phyloP scores from a whole-genome alignment of 345 rosid genomes.

The Hibiscus syriacus region DNA sequence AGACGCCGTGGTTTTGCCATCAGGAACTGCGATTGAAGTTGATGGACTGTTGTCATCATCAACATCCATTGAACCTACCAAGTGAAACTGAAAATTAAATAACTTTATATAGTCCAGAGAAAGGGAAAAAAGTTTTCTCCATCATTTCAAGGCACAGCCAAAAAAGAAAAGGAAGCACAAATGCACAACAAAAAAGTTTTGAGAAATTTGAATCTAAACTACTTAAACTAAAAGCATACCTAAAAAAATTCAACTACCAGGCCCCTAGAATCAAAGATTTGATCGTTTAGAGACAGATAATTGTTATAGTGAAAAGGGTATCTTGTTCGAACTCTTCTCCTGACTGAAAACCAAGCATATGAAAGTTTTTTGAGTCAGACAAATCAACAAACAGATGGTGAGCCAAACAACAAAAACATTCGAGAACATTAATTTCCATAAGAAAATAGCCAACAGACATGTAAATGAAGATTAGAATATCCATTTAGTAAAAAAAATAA shows the following conservation, averaged over 20 bases:
- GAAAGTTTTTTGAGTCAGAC: not conserved
- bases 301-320: not conserved
- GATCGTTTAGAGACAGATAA: not conserved
- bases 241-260: not conserved
- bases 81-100: not conserved
- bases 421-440: not conserved
- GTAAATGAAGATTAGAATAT: not conserved
- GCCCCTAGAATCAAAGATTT: not conserved
- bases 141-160: not conserved
- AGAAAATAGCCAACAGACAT: no score
- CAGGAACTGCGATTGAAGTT: slow-evolving; percentile 21
- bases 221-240: not conserved
- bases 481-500: not conserved
- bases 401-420: not conserved
- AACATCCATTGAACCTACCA: slow-evolving; percentile 44
- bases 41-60: slow-evolving; percentile 43
- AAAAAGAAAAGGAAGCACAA: not conserved
- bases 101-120: not conserved
- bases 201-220: not conserved
- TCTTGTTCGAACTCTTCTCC: not conserved
- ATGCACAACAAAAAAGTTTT: not conserved
- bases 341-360: not conserved
- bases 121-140: not conserved
- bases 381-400: slow-evolving; percentile 6
- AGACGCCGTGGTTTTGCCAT: slow-evolving; percentile 26